Evolutionary conservation across 1,284 basidiomycete species (phyloP), one percentile per base, ranked within the genome.

Genomic region (Earliella scabrosa): DNA sequence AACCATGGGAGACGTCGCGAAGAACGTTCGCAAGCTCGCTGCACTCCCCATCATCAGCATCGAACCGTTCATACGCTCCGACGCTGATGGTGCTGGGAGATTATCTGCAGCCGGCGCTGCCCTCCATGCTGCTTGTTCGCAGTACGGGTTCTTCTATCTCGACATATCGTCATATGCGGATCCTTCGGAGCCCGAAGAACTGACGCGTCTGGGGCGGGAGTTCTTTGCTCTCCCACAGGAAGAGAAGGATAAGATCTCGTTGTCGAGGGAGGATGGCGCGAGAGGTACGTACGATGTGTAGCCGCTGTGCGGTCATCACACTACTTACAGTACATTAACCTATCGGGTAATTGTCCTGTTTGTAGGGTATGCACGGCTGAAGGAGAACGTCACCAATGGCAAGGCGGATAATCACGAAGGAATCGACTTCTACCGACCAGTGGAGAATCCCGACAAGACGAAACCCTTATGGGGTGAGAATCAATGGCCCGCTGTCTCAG

Each of bases 111-210:
- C n/a, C n/a, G n/a, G 89, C 4, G 75, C 77, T 18, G 81, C 83
- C 0, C 72, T 95, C 10, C 92, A 95, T 67, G 68, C 74, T 1
- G 92, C 92, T 13, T 94, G 91, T 67, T 67, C 87, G 18, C 77
- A 90, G 54, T 91, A 85, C 54, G 93, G 93, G 0, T 95, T 95
- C 79, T 93, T 95, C 74, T 96, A 95, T 70, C 77, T 95, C 46
- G 82, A 90, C 54, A 78, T 93, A 39, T 81, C 82, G 9, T 72
- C 78, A 2, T 89, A 79, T 62, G 71, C 86, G 18, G 74, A 84
- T 36, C 71, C 73, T 0, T 67, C 74, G 0, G 88, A 93, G 63
- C 80, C 88, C n/a, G 82, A 86, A 35, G 82, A 88, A 59, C 79
- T 93, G 5, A 72, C 83, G 0, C 69, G 73, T 7, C 76, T 92